Conservation (phyloP, 345 rosid genomes). For the Salix purpurea region DNA sequence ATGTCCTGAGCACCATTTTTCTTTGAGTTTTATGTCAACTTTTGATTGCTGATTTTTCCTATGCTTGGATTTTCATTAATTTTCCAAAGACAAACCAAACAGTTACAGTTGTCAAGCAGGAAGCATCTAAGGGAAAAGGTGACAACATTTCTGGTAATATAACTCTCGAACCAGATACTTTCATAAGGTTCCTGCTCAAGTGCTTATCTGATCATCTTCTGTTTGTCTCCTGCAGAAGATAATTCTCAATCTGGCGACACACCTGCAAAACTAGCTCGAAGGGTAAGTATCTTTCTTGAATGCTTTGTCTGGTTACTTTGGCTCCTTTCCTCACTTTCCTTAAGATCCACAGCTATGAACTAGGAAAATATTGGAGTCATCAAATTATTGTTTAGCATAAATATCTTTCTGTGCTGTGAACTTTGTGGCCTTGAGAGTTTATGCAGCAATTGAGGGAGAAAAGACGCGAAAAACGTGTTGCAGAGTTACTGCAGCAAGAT, state of each 20-base stretch:
- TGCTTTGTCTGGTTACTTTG: conserved; percentile 2
- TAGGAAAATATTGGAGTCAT: not conserved
- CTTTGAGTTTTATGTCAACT: conserved; percentile 8
- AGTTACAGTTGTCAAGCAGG: conserved; percentile 32
- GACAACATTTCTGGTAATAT: conserved; percentile 32
- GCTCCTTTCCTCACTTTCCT: not conserved
- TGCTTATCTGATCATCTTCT: conserved; percentile 14
- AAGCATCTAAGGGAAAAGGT: conserved; percentile 35
- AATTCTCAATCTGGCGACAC: conserved; percentile 46
- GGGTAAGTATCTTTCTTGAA: conserved; percentile 46
- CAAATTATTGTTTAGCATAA: not conserved
- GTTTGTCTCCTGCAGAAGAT: conserved; percentile 37
- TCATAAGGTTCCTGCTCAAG: conserved; percentile 19
- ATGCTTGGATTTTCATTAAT: conserved; percentile 16
- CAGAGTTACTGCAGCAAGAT: conserved; percentile 62
- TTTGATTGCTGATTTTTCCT: conserved; percentile 21
- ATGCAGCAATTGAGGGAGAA: conserved; percentile 87
- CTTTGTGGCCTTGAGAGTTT: conserved; percentile 9
- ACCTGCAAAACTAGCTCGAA: conserved; percentile 63
- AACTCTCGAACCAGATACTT: conserved; percentile 6
- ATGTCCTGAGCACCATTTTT: not conserved
- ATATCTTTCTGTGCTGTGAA: not conserved
- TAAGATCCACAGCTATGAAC: not conserved
- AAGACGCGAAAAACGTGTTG: conserved; percentile 73
- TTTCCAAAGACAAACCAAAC: conserved; percentile 36